These are phyloP conservation scores for Botrytis porri DNA, from an alignment of 2,329 filamentous ascomycete species.

Conservation along the genomic window DNA sequence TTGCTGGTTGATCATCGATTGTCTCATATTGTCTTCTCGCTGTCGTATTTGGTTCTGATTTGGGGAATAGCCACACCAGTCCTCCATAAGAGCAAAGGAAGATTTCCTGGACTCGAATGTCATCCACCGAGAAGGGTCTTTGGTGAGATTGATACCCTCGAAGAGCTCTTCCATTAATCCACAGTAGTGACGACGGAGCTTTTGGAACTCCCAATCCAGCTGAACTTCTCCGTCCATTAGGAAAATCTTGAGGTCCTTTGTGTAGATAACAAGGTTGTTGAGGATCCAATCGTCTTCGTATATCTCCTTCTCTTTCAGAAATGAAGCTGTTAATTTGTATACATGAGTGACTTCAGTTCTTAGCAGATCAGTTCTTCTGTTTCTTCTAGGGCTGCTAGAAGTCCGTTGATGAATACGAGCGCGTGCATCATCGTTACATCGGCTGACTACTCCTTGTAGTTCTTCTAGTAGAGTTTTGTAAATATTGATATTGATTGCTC, in stretches of 20 bases:
- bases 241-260: conserved; percentile 89
- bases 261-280: conserved; percentile 82
- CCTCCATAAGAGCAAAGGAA: conserved; percentile 94
- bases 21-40: conserved; percentile 82
- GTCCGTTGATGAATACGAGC: conserved; percentile 82
- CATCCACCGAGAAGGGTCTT: conserved; percentile 89
- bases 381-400: conserved; percentile 76
- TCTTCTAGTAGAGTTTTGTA: conserved; percentile 90
- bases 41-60: conserved; percentile 80
- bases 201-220: conserved; percentile 91
- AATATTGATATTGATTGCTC: conserved; percentile 91
- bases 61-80: conserved; percentile 97
- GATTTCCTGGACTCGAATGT: conserved; percentile 96
- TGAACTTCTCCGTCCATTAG: conserved; percentile 93
- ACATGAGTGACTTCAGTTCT: conserved; percentile 95
- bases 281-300: conserved; percentile 88
- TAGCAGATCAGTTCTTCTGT: conserved; percentile 78
- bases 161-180: conserved; percentile 91
- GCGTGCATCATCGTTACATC: conserved; percentile 86
- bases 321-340: conserved; percentile 89
- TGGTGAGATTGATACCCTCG: conserved; percentile 81
- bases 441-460: conserved; percentile 78
- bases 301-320: conserved; percentile 73
- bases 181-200: conserved; percentile 88
- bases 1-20: conserved; percentile 78